A percentile compares a stretch with the other conserved stretches of the same genome.
These are phyloP conservation scores for Saccharomyces jurei DNA, from an alignment of 805 yeast species.

Conservation along the genomic window DNA sequence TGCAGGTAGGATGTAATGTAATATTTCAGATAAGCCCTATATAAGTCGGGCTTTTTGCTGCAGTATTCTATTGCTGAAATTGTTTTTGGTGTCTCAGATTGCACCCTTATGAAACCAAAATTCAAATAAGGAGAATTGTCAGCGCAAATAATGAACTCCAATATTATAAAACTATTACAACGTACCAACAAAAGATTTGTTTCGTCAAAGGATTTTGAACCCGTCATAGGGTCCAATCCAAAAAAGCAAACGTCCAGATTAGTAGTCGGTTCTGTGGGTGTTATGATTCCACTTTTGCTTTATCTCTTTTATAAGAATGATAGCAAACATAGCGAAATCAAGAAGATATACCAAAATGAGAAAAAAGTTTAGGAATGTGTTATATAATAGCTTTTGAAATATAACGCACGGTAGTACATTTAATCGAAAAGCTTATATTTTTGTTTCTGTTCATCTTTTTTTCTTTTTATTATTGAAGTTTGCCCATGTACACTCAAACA, in stretches of 20 bases:
- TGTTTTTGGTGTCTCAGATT: too few relatives aligned
- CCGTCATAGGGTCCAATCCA: background rate
- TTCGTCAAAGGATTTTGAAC: background rate
- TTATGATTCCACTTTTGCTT: background rate
- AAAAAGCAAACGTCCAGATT: background rate
- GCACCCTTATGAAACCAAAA: background rate
- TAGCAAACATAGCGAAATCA: slow-evolving; percentile 8
- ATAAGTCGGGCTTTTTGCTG: too few relatives aligned
- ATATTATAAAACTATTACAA: background rate
- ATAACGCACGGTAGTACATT: background rate
- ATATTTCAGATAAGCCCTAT: too few relatives aligned
- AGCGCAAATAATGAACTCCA: background rate
- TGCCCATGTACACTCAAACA: background rate
- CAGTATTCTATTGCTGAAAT: too few relatives aligned
- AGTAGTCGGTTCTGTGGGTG: background rate
- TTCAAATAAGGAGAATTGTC: background rate
- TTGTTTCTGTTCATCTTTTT: background rate
- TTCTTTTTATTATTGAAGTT: background rate
- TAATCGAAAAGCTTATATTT: background rate
- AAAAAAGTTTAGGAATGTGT: slow-evolving; percentile 5
- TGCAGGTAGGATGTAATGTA: background rate
- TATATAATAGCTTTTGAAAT: too few relatives aligned
- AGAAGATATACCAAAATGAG: slow-evolving; percentile 13
- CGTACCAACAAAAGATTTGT: background rate
- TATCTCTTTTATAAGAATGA: background rate